Evolutionary conservation across 768 basidiomycete species (phyloP).

Genomic region (Gautieria morchelliformis): DNA sequence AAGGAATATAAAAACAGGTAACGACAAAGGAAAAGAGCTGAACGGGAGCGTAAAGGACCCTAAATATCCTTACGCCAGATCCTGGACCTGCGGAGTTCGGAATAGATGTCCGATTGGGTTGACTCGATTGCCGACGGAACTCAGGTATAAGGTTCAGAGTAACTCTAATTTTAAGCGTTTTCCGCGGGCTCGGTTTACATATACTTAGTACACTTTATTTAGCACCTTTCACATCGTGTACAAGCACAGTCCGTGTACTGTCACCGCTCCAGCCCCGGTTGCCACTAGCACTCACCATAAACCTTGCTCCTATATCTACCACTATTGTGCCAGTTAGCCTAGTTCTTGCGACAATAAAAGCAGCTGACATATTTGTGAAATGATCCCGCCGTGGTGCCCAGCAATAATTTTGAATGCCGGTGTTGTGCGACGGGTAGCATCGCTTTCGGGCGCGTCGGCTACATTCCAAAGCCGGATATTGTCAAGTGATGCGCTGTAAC

Average conservation of each 20-base stretch:
- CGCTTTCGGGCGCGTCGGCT: slow-evolving; percentile 60
- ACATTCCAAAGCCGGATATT: slow-evolving; percentile 93
- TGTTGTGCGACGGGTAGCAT: slow-evolving; percentile 49
- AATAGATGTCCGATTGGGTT: not conserved
- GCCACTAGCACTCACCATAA: slow-evolving; percentile 86
- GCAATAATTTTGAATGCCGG: slow-evolving; percentile 85
- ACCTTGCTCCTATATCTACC: slow-evolving; percentile 74
- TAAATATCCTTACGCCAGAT: slow-evolving; percentile 25
- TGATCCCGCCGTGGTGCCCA: slow-evolving; percentile 90
- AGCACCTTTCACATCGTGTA: slow-evolving; percentile 69
- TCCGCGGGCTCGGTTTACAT: not conserved
- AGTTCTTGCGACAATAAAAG: not conserved
- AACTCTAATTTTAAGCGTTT: not conserved
- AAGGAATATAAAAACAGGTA: not conserved
- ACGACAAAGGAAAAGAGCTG: not conserved
- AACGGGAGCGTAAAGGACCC: not conserved
- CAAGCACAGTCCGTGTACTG: slow-evolving; percentile 79
- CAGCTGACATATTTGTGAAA: slow-evolving; percentile 84
- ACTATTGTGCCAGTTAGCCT: slow-evolving; percentile 36
- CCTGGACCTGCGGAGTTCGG: slow-evolving; percentile 16
- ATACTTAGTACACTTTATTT: slow-evolving; percentile 10
- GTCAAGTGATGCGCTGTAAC: slow-evolving; percentile 74
- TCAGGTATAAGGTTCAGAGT: slow-evolving; percentile 7
- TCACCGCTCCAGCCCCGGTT: slow-evolving; percentile 93
- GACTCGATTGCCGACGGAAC: slow-evolving; percentile 9